Evolutionary conservation across 2,329 filamentous ascomycete genomes (phyloP), one percentile per base, ranked within the genome.

Genomic region (Trichoderma lentiforme): DNA sequence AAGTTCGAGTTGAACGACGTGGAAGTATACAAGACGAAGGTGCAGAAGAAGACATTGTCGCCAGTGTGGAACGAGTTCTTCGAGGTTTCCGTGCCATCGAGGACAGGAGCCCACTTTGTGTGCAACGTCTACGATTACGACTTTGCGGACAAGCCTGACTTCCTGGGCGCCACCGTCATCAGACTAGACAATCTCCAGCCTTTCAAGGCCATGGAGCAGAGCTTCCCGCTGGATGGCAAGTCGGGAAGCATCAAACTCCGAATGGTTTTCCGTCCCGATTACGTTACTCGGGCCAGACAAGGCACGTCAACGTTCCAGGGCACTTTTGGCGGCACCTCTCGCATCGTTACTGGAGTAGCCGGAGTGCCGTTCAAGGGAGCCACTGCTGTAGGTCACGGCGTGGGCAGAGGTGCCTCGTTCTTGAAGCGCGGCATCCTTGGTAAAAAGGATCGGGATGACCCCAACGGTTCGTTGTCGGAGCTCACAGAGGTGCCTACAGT

Each of bases 21-120:
- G 77, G 93, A 97, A 71, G 88, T 98, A 0, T 94, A 93, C 89
- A 99, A 98, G 87, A 97, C 95, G 58, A 97, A 98, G 83, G 91
- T 91, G 2, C 91, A 95, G 80, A 99, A 98, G 89, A 99, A 99
- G 88, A 98, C 96, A 0, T 87, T 99, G 4, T 91, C 96, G 76
- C 96, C 96, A 0, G 88, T 90, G 0, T 99, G 97, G 97, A 98
- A 98, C 79, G 96, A 99, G 80, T 95, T 90, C 81, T 99, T 99
- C 78, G 95, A 98, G 81, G 87, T 93, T 1, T 86, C 90, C 1
- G 85, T 99, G 67, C 90, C 93, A 21, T 97, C 94, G 15, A 89
- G 96, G 72, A 97, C 94, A 18, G 94, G 88, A 0, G 92, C 95
- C 47, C 89, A 96, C 30, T 96, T 99, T 82, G 87, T 87, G 36